Conservation (phyloP, 306 rosid species). For the Crotalaria pallida region DNA sequence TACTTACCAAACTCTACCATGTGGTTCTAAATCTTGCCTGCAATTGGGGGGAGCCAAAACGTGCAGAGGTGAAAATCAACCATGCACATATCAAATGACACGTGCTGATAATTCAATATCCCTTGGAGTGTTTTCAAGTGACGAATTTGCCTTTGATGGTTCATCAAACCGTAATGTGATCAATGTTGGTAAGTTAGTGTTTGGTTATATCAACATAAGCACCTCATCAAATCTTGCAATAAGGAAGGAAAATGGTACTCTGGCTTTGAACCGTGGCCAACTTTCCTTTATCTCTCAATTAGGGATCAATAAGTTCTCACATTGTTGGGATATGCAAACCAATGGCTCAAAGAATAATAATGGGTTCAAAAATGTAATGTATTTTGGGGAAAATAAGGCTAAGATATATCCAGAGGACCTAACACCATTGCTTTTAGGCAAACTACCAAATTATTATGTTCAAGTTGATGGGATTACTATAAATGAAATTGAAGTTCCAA, state of each 20-base stretch:
- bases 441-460: background rate
- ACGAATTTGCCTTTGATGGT: too few relatives aligned
- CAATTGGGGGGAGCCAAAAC: too few relatives aligned
- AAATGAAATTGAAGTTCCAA: background rate
- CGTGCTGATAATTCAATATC: too few relatives aligned
- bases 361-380: background rate
- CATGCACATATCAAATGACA: too few relatives aligned
- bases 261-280: background rate
- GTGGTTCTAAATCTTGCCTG: too few relatives aligned
- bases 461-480: conserved; percentile 9
- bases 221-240: background rate
- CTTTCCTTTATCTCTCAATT: conserved; percentile 16
- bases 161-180: too few relatives aligned
- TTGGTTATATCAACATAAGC: background rate
- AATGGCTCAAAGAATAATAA: background rate
- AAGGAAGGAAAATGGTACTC: background rate
- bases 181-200: background rate
- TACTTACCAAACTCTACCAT: too few relatives aligned
- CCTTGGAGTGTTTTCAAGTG: too few relatives aligned
- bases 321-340: conserved; percentile 14
- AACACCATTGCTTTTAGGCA: conserved; percentile 12
- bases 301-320: conserved; percentile 19
- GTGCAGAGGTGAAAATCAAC: too few relatives aligned
- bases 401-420: background rate
- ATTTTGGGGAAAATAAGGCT: conserved; percentile 21